Evolutionary conservation across 2,329 filamentous ascomycete genomes (phyloP).

Genomic region (Xylaria sp.): DNA sequence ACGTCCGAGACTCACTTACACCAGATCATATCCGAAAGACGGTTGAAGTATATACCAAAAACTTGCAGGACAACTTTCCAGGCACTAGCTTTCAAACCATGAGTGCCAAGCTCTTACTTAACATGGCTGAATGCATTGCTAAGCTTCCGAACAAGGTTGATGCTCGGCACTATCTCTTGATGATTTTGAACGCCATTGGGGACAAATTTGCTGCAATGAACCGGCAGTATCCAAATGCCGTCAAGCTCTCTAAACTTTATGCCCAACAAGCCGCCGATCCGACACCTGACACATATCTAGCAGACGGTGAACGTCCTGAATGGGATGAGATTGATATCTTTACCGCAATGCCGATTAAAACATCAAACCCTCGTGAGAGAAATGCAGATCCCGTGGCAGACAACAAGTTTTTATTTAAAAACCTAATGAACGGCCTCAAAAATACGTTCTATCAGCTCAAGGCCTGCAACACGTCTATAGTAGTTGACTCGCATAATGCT

Average conservation of each 20-base stretch:
- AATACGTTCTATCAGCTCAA: constrained; percentile 96
- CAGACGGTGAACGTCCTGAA: constrained; percentile 82
- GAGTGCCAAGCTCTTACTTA: constrained; percentile 95
- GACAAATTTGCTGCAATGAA: constrained; percentile 99
- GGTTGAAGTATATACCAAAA: constrained; percentile 95
- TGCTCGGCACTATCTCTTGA: constrained; percentile 92
- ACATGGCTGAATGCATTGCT: constrained; percentile 98
- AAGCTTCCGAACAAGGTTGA: constrained; percentile 93
- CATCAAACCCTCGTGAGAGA: constrained; percentile 86
- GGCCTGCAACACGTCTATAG: constrained; percentile 77
- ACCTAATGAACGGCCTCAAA: constrained; percentile 92
- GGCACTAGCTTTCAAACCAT: constrained; percentile 99
- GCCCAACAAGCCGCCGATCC: constrained; percentile 69
- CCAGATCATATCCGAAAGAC: constrained; percentile 94
- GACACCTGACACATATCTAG: constrained; percentile 77
- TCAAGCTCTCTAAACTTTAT: constrained; percentile 85
- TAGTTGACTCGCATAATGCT: constrained; percentile 77
- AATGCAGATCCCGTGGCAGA: constrained; percentile 90
- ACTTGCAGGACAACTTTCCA: constrained; percentile 92
- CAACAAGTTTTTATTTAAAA: constrained; percentile 98
- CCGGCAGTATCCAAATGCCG: constrained; percentile 89
- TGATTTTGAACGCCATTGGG: constrained; percentile 96
- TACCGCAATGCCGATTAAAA: constrained; percentile 93
- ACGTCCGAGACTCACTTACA: constrained; percentile 86
- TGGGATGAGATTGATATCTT: constrained; percentile 99